phyloP scores from a whole-genome alignment of 2,329 filamentous ascomycete species.

The Arthrobotrys pseudoclavata region DNA sequence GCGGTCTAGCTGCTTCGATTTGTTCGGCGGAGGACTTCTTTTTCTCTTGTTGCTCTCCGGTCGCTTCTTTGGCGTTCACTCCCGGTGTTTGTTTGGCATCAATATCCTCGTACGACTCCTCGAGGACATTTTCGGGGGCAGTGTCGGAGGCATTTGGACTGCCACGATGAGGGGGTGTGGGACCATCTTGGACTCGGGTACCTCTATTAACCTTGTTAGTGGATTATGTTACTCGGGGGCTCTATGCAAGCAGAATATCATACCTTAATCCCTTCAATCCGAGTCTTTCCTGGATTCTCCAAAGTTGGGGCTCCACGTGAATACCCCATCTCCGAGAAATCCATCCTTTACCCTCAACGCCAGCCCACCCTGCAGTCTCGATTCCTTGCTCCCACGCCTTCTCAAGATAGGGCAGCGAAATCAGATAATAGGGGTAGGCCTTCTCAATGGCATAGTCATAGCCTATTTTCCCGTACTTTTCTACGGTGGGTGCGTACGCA shows the following conservation, averaged over 20 bases:
- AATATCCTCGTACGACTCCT: constrained; percentile 53
- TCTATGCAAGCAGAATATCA: constrained; percentile 3
- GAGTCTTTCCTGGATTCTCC: constrained; percentile 90
- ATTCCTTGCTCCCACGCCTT: constrained; percentile 73
- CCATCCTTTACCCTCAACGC: constrained; percentile 58
- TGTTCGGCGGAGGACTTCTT: constrained; percentile 66
- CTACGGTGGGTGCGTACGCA: constrained; percentile 79
- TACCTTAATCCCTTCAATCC: constrained; percentile 72
- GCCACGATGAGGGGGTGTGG: constrained; percentile 61
- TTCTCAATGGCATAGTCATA: constrained; percentile 64
- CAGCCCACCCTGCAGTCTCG: constrained; percentile 44
- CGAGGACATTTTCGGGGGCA: constrained; percentile 31
- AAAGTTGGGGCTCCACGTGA: constrained; percentile 94
- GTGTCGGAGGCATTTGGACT: constrained; percentile 56
- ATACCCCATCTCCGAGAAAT: constrained; percentile 69
- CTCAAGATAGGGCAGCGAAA: constrained; percentile 76
- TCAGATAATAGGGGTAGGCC: constrained; percentile 52
- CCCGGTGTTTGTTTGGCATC: constrained; percentile 63
- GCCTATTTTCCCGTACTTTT: constrained; percentile 74
- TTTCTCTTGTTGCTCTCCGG: constrained; percentile 68
- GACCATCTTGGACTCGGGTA: constrained; percentile 48
- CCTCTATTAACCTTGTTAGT: constrained; percentile 27
- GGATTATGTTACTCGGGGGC: neutral
- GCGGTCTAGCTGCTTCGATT: constrained; percentile 73
- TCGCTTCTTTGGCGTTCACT: constrained; percentile 61